phyloP scores from a whole-genome alignment of 768 basidiomycete species.

The Phallus indusiatus region DNA sequence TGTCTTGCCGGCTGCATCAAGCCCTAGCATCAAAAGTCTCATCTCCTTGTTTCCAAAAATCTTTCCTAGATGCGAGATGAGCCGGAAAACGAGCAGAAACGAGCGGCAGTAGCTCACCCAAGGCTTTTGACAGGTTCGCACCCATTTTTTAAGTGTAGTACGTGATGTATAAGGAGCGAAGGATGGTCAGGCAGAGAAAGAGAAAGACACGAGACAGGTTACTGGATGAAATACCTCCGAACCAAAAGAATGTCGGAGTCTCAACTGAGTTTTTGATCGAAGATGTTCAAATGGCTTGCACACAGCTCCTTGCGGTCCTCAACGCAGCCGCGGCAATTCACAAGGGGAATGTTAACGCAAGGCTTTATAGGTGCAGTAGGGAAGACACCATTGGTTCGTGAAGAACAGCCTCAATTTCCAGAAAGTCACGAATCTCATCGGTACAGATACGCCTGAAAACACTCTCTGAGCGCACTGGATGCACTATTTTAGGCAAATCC shows the following conservation, averaged over 20 bases:
- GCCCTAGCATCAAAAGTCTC: constrained; percentile 91
- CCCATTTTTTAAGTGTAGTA: constrained; percentile 43
- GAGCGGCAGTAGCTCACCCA: constrained; percentile 38
- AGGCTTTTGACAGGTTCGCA: constrained; percentile 77
- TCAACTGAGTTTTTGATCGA: not conserved
- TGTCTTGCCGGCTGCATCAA: constrained; percentile 98
- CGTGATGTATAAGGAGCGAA: constrained; percentile 12
- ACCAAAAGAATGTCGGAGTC: not conserved
- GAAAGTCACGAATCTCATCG: constrained; percentile 3
- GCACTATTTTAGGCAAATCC: constrained; percentile 86
- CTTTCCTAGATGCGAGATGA: constrained; percentile 45
- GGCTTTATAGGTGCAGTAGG: constrained; percentile 87
- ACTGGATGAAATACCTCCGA: not conserved
- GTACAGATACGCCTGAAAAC: constrained; percentile 71
- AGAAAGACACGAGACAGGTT: not conserved
- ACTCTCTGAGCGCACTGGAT: constrained; percentile 76
- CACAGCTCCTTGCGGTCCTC: not conserved
- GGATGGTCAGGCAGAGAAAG: constrained; percentile 9
- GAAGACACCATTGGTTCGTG: constrained; percentile 81
- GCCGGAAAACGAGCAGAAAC: constrained; percentile 2
- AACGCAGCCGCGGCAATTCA: constrained; percentile 16
- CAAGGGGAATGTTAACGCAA: constrained; percentile 40
- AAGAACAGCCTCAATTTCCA: not conserved
- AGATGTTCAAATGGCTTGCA: not conserved
- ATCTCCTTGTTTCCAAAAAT: constrained; percentile 99